Conservation (phyloP, 2,329 filamentous ascomycete genomes). For the Rugonectria rugulosa region DNA sequence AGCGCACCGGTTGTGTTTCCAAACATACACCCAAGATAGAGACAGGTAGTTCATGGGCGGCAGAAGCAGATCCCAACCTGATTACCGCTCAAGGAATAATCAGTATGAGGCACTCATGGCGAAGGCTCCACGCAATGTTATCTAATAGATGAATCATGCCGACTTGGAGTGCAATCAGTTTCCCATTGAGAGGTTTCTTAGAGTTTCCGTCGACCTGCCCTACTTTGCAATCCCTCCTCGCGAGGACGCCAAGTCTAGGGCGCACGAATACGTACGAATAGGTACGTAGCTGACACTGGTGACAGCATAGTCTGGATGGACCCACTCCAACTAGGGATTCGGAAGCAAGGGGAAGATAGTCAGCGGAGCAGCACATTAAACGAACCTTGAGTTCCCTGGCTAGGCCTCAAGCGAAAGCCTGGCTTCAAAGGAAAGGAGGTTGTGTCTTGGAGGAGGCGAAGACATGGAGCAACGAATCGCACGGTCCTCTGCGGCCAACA, state of each 20-base stretch:
- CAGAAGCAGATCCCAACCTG: not conserved
- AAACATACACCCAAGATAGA: slow-evolving; percentile 28
- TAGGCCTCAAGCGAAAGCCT: not conserved
- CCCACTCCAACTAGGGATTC: slow-evolving; percentile 24
- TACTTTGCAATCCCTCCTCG: not conserved
- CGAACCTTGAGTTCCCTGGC: slow-evolving; percentile 9
- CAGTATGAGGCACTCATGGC: not conserved
- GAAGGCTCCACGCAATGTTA: not conserved
- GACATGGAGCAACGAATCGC: slow-evolving; percentile 11
- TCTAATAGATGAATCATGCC: not conserved
- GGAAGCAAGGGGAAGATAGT: slow-evolving; percentile 35
- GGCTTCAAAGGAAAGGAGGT: slow-evolving; percentile 6
- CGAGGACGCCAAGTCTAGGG: no score
- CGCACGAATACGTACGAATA: no score
- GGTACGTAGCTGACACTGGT: no score
- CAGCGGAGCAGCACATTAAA: slow-evolving; percentile 33
- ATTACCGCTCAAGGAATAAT: no score
- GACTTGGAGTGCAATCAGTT: not conserved
- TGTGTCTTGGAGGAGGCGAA: not conserved
- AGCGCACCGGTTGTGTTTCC: slow-evolving; percentile 19
- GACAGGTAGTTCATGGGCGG: slow-evolving; percentile 13
- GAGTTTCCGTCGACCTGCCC: not conserved
- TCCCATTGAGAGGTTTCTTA: not conserved
- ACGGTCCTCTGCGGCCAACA: slow-evolving; percentile 16
- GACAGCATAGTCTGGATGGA: slow-evolving; percentile 23